Evolutionary conservation across 768 basidiomycete species (phyloP).

Genomic region (Mycena pura): DNA sequence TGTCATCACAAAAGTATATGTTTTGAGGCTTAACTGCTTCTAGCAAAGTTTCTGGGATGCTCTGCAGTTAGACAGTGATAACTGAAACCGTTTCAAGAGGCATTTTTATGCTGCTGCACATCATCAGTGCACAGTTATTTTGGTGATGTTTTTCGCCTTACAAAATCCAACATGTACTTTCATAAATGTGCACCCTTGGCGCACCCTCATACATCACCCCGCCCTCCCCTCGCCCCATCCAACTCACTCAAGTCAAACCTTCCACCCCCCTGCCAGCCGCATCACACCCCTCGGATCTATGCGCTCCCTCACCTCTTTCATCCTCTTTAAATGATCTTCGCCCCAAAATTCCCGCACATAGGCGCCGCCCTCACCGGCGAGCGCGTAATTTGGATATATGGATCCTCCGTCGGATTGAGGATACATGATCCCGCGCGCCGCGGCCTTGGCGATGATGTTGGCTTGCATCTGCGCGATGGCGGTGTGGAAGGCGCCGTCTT

Average conservation of each 20-base stretch:
- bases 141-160: no score
- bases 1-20: no score
- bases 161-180: no score
- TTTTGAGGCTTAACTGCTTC: no score
- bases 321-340: conserved; percentile 1
- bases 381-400: conserved; percentile 18
- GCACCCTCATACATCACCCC: no score
- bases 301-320: not conserved
- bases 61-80: no score
- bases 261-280: conserved; percentile 18
- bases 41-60: no score
- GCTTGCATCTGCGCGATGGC: conserved; percentile 12
- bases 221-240: no score
- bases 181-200: no score
- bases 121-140: no score
- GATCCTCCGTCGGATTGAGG: not conserved
- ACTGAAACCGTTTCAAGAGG: no score
- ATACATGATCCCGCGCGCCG: conserved; percentile 3
- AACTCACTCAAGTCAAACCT: conserved; percentile 6
- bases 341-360: conserved; percentile 15
- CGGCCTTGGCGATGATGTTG: conserved; percentile 14
- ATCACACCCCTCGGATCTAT: conserved; percentile 11
- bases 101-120: no score
- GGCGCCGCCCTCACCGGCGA: conserved; percentile 11
- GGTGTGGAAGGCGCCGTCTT: conserved; percentile 5